phyloP scores from a whole-genome alignment of 495 filamentous ascomycete genomes.

The Penicillium goetzii region DNA sequence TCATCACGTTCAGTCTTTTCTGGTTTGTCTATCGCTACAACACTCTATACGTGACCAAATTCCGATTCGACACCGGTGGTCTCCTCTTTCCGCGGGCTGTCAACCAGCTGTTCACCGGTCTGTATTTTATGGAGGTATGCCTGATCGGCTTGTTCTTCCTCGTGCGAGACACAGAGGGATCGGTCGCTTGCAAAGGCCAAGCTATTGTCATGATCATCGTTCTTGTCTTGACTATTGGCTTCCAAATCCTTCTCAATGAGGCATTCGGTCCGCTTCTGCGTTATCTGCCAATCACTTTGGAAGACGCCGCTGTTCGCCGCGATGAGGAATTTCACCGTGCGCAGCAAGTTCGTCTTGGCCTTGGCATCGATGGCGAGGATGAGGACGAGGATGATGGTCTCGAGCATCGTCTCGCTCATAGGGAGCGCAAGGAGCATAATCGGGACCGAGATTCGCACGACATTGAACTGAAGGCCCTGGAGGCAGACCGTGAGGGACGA shows the following conservation, averaged over 20 bases:
- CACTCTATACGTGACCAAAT: slow-evolving; percentile 93
- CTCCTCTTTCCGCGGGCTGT: slow-evolving; percentile 90
- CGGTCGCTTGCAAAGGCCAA: slow-evolving; percentile 72
- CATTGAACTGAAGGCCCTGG: slow-evolving; percentile 65
- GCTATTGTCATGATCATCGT: slow-evolving; percentile 88
- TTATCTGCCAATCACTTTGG: slow-evolving; percentile 92
- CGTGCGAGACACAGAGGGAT: slow-evolving; percentile 62
- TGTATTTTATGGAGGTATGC: slow-evolving; percentile 94
- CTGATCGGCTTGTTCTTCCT: slow-evolving; percentile 92
- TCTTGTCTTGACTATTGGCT: slow-evolving; percentile 71
- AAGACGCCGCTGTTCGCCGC: slow-evolving; percentile 87
- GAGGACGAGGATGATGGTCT: slow-evolving; percentile 38
- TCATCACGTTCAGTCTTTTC: slow-evolving; percentile 90
- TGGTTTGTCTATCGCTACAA: slow-evolving; percentile 98
- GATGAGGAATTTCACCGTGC: slow-evolving; percentile 86
- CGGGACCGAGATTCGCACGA: slow-evolving; percentile 49
- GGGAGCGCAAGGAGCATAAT: slow-evolving; percentile 39
- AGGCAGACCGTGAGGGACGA: slow-evolving; percentile 33
- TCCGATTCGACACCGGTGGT: slow-evolving; percentile 88
- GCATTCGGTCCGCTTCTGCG: slow-evolving; percentile 84
- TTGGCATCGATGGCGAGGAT: slow-evolving; percentile 46
- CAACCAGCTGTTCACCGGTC: slow-evolving; percentile 92
- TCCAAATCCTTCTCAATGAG: slow-evolving; percentile 79
- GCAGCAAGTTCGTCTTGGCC: slow-evolving; percentile 62
- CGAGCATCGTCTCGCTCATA: slow-evolving; percentile 52